Conservation (phyloP, 805 yeast genomes). For the Metschnikowia borealis region DNA sequence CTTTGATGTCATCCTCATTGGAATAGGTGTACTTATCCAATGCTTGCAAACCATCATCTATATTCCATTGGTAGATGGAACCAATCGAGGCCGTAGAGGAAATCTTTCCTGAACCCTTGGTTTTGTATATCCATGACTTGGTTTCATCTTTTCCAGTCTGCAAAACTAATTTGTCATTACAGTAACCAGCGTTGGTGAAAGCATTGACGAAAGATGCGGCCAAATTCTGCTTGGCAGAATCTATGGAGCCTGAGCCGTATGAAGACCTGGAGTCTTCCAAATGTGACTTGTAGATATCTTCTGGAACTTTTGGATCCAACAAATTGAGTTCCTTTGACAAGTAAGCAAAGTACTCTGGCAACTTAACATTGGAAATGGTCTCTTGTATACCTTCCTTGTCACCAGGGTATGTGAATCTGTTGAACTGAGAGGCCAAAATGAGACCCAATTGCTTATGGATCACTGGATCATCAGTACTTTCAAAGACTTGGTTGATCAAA, state of each 20-base stretch:
- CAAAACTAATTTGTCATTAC: constrained; percentile 74
- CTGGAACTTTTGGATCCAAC: constrained; percentile 87
- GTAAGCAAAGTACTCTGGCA: constrained; percentile 75
- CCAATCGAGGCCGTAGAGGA: constrained; percentile 93
- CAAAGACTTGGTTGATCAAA: constrained; percentile 74
- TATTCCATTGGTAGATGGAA: constrained; percentile 86
- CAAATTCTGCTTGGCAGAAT: constrained; percentile 91
- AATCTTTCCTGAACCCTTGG: constrained; percentile 87
- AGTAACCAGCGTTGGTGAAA: constrained; percentile 86
- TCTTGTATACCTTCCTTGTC: constrained; percentile 71
- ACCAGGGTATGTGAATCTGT: constrained; percentile 64
- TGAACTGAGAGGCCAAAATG: constrained; percentile 81
- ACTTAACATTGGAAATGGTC: constrained; percentile 72
- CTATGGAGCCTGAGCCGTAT: constrained; percentile 52
- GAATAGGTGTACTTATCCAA: constrained; percentile 87
- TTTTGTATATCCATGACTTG: constrained; percentile 82
- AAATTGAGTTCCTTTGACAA: constrained; percentile 84
- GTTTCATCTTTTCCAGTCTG: constrained; percentile 58
- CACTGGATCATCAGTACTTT: constrained; percentile 67
- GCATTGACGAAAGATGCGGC: constrained; percentile 94
- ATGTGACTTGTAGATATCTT: constrained; percentile 89
- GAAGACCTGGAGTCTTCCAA: constrained; percentile 68
- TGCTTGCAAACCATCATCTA: constrained; percentile 80
- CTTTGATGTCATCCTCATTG: constrained; percentile 80
- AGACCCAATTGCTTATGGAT: constrained; percentile 89